A percentile compares a stretch with the other conserved stretches of the same genome.
phyloP scores from a whole-genome alignment of 2,329 filamentous ascomycete species.

The Phialocephala sp. region DNA sequence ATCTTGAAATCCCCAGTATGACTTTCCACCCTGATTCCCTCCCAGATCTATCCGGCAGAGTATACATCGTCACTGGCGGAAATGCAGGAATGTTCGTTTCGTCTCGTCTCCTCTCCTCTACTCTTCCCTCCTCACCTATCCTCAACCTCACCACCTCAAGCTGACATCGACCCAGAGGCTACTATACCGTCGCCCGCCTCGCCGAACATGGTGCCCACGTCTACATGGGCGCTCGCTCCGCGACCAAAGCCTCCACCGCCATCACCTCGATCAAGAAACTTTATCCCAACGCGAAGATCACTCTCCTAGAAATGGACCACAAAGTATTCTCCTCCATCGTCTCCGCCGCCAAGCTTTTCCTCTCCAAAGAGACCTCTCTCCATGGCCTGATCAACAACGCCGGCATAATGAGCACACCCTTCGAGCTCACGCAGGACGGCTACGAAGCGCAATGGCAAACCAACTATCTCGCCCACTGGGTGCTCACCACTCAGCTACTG shows the following conservation, averaged over 20 bases:
- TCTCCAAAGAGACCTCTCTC: slow-evolving; percentile 33
- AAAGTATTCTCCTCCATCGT: slow-evolving; percentile 45
- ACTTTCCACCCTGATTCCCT: slow-evolving; percentile 33
- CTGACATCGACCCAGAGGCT: slow-evolving; percentile 41
- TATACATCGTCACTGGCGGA: slow-evolving; percentile 39
- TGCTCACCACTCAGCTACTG: slow-evolving; percentile 30
- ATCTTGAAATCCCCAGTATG: slow-evolving; percentile 15
- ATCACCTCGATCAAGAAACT: slow-evolving; percentile 28
- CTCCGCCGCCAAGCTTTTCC: slow-evolving; percentile 32
- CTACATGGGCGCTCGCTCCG: slow-evolving; percentile 34
- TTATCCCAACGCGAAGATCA: slow-evolving; percentile 28
- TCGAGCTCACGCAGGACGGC: slow-evolving; percentile 45
- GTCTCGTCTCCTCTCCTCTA: neutral
- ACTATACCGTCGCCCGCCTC: slow-evolving; percentile 49
- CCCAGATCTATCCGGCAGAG: slow-evolving; percentile 29
- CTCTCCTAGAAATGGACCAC: slow-evolving; percentile 45
- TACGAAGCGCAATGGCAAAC: slow-evolving; percentile 43
- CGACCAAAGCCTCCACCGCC: slow-evolving; percentile 26
- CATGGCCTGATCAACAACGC: slow-evolving; percentile 49
- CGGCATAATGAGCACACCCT: slow-evolving; percentile 48
- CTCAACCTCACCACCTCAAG: neutral
- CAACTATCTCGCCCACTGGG: slow-evolving; percentile 41
- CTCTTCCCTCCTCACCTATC: neutral
- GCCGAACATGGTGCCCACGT: slow-evolving; percentile 33
- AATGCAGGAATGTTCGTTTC: slow-evolving; percentile 39